These are phyloP conservation scores for Echinosophora koreensis DNA, from an alignment of 306 rosid species.

Conservation along the genomic window DNA sequence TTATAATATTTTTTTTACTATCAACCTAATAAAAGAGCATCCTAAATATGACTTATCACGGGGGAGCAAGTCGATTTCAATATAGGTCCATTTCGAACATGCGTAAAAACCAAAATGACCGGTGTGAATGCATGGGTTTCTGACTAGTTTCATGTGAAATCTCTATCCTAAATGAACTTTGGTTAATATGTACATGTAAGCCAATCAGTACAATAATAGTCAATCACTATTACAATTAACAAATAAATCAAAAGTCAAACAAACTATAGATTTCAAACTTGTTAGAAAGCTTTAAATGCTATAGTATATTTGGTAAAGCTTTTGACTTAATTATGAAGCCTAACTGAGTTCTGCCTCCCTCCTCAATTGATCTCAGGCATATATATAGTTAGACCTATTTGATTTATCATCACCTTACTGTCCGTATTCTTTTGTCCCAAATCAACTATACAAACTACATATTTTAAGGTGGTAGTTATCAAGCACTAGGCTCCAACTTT, in stretches of 20 bases:
- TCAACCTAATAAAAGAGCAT: not conserved
- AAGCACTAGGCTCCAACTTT: conserved; percentile 40
- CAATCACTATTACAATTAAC: not conserved
- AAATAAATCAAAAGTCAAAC: conserved; percentile 32
- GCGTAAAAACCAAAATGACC: too few species aligned
- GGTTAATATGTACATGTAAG: conserved; percentile 7
- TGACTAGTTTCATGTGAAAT: too few species aligned
- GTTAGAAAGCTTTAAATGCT: conserved; percentile 21
- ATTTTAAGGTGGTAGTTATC: conserved; percentile 41
- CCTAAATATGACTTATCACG: too few species aligned
- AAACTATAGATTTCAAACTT: conserved; percentile 1
- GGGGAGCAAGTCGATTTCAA: too few species aligned
- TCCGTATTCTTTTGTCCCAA: conserved; percentile 45
- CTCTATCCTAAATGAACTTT: not conserved
- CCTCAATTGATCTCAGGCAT: not conserved
- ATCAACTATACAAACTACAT: conserved; percentile 45
- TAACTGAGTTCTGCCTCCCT: not conserved
- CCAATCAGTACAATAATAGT: not conserved
- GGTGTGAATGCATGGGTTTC: too few species aligned
- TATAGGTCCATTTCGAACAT: too few species aligned
- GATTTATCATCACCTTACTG: conserved; percentile 26
- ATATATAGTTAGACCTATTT: conserved; percentile 42
- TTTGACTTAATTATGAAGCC: conserved; percentile 3
- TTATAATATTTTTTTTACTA: too few species aligned
- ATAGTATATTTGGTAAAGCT: conserved; percentile 22